A percentile compares a stretch with the other conserved stretches of the same genome.
These are phyloP conservation scores for Sporothrix pseudoabietina DNA, from an alignment of 2,329 filamentous ascomycete genomes.

Conservation along the genomic window DNA sequence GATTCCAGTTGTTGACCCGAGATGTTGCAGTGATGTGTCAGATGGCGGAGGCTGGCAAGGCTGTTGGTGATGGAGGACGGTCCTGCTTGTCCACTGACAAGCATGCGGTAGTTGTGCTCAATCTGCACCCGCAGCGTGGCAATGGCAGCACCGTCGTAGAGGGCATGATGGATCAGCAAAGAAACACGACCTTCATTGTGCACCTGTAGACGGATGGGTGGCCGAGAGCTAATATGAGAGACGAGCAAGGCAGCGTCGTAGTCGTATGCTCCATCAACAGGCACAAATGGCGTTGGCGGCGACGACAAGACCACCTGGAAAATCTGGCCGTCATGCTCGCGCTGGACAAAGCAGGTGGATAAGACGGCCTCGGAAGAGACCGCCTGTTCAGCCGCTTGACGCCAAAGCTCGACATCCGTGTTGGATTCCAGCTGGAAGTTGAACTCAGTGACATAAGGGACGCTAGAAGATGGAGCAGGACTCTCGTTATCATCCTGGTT, in stretches of 20 bases:
- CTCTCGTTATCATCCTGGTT: neutral
- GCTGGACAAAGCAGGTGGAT: conserved; percentile 35
- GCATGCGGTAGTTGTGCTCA: conserved; percentile 28
- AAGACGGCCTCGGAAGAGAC: conserved; percentile 34
- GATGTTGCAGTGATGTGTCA: neutral
- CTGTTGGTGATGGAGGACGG: neutral
- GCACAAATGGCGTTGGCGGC: conserved; percentile 21
- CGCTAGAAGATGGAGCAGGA: neutral
- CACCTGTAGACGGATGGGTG: neutral
- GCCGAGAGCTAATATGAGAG: neutral
- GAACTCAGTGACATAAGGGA: conserved; percentile 36
- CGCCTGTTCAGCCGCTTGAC: conserved; percentile 27
- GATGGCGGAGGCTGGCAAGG: neutral
- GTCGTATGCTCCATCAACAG: neutral
- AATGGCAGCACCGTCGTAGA: conserved; percentile 36
- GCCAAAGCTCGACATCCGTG: conserved; percentile 33
- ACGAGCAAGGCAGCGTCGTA: neutral
- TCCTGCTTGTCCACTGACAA: neutral
- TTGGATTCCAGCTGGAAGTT: conserved; percentile 32
- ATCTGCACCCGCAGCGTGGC: conserved; percentile 30
- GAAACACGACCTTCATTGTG: conserved; percentile 25
- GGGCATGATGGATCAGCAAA: conserved; percentile 36
- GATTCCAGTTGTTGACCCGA: neutral
- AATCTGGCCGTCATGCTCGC: conserved; percentile 33
- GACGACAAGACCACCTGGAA: conserved; percentile 35